Evolutionary conservation across 441 rosid species (phyloP).

Genomic region (Codiaeum variegatum): DNA sequence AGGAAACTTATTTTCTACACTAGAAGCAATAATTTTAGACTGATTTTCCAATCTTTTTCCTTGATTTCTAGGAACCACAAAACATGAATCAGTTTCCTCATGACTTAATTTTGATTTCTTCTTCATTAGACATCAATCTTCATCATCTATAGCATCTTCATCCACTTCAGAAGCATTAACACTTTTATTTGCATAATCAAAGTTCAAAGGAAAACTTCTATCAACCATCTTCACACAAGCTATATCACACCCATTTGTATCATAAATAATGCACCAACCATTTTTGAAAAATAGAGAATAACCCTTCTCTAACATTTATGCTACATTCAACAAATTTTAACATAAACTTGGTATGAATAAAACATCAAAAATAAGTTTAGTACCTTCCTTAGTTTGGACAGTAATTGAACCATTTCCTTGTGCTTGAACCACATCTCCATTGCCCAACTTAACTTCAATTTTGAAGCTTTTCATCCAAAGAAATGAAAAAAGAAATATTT

Average conservation of each 20-base stretch:
- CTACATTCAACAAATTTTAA: not conserved
- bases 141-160: too few relatives aligned
- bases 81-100: not conserved
- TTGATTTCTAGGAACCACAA: too few relatives aligned
- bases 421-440: not conserved
- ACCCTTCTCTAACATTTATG: not conserved
- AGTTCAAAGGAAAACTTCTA: not conserved
- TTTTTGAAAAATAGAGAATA: too few relatives aligned
- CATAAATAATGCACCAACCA: not conserved
- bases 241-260: not conserved
- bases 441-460: too few relatives aligned
- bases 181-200: not conserved
- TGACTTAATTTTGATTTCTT: not conserved
- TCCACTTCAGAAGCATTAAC: not conserved
- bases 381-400: not conserved
- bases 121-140: too few relatives aligned
- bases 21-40: too few relatives aligned
- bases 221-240: not conserved
- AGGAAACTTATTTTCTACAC: not conserved
- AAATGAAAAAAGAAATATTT: not conserved
- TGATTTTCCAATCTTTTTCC: not conserved
- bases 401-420: not conserved
- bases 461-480: not conserved
- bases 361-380: too few relatives aligned
- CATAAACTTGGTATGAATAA: not conserved